A percentile compares a stretch with the other conserved stretches of the same genome.
Conservation (phyloP, 2,329 filamentous ascomycete genomes). For the Fusarium falciforme region DNA sequence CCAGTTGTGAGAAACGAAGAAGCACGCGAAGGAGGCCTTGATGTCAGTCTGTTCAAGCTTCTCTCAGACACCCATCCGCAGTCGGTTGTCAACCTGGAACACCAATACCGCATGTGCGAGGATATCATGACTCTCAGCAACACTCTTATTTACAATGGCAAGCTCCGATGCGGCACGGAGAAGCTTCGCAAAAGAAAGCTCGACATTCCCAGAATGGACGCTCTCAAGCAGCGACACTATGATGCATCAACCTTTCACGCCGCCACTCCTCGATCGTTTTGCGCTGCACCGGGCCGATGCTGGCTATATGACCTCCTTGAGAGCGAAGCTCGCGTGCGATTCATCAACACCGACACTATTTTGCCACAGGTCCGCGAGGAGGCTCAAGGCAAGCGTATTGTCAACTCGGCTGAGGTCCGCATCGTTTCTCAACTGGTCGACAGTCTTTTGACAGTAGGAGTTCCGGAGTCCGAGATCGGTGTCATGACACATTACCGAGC, state of each 20-base stretch:
- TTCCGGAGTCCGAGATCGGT: conserved; percentile 82
- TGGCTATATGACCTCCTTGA: conserved; percentile 81
- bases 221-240: conserved; percentile 70
- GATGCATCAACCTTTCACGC: conserved; percentile 58
- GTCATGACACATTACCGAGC: conserved; percentile 98
- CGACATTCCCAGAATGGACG: conserved; percentile 72
- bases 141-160: conserved; percentile 90
- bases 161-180: conserved; percentile 87
- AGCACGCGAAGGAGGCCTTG: conserved; percentile 85
- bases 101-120: conserved; percentile 98
- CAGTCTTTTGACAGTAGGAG: conserved; percentile 78
- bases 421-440: conserved; percentile 85
- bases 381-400: conserved; percentile 84
- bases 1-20: conserved; percentile 94
- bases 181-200: conserved; percentile 78
- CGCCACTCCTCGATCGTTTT: conserved; percentile 63
- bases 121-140: conserved; percentile 97
- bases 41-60: conserved; percentile 93
- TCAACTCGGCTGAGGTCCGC: conserved; percentile 85
- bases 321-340: conserved; percentile 79
- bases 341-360: conserved; percentile 89
- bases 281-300: conserved; percentile 68
- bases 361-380: conserved; percentile 74
- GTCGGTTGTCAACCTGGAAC: conserved; percentile 90
- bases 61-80: conserved; percentile 89